Base-by-base conservation (phyloP, 1,284 basidiomycete genomes). In the Austroboletus novae-zelandiae region DNA sequence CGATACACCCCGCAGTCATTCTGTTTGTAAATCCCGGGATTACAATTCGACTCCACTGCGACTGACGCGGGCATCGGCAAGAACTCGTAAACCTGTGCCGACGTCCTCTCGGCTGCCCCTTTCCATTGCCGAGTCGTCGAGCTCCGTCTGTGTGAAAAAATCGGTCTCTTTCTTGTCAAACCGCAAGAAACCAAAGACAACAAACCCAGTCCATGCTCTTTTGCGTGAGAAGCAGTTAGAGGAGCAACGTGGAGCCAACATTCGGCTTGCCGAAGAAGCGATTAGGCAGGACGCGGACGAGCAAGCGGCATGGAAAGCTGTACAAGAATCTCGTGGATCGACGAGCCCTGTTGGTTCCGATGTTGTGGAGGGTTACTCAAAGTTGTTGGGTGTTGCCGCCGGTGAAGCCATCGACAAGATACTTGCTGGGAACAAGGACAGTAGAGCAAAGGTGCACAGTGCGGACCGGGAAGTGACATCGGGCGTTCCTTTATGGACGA, bases 151-250 rank as follows among this genome's bases (percentile, higher is more conserved):
- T 7, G 20, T 20, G 8, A 39, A 11, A 35, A 49, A 48, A 7
- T 25, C 35, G 11, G 20, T 13, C 11, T 25, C 51, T 14, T 27
- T 40, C 8, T 35, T 35, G 2, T 29, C 31, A 46, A 54, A 49
- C 23, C 52, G 49, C 51, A 66, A 68, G 57, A 75, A 69, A 54
- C 20, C 60, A 8, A 50, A 46, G 52, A 15, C 60, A 7, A 41
- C 40, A 25, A 75, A 83, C 55, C 84, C 85, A 6, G 69, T 88
- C 29, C 74, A 74, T 39, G 71, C 68, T 3, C 69, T 85, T 42
- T 61, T 84, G 29, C 76, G 72, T 51, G 81, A 84, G 61, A 82
- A 81, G 58, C 66, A 65, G 25, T 53, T 61, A 8, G 72, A 73
- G 18, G 71, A 79, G 18, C 71, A 72, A 51, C 65, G 60, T n/a